These are phyloP conservation scores for Echinosophora koreensis DNA, from an alignment of 306 rosid species.

Conservation along the genomic window DNA sequence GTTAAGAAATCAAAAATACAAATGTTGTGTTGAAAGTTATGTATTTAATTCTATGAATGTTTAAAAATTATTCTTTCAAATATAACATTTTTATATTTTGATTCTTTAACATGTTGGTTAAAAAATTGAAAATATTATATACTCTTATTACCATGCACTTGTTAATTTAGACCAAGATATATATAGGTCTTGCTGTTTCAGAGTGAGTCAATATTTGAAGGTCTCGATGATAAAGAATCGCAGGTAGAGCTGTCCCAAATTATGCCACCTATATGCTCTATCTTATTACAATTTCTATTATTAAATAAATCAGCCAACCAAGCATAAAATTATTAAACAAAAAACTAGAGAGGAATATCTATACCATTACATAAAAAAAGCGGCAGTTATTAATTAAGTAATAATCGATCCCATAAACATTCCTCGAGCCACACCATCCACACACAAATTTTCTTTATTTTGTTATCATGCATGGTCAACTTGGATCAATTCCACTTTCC, in stretches of 20 bases:
- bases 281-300: neutral
- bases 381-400: slow-evolving; percentile 28
- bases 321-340: slow-evolving; percentile 31
- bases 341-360: slow-evolving; percentile 42
- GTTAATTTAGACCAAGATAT: slow-evolving; percentile 35
- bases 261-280: slow-evolving; percentile 28
- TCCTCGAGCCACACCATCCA: slow-evolving; percentile 69
- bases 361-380: slow-evolving; percentile 8
- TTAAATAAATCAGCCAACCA: neutral
- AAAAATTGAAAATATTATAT: slow-evolving; percentile 22
- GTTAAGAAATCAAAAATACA: too few species aligned
- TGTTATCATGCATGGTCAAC: slow-evolving; percentile 38
- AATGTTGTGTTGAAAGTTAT: too few species aligned
- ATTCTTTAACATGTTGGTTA: too few species aligned
- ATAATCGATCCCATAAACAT: slow-evolving; percentile 46
- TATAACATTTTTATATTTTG: too few species aligned
- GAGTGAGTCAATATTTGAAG: slow-evolving; percentile 56
- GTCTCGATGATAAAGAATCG: slow-evolving; percentile 64
- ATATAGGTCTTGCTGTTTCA: slow-evolving; percentile 40
- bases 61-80: too few species aligned
- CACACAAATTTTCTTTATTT: slow-evolving; percentile 21
- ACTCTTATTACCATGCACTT: slow-evolving; percentile 1
- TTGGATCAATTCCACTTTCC: slow-evolving; percentile 51
- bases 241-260: slow-evolving; percentile 41
- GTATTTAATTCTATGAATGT: too few species aligned